Evolutionary conservation across 192 early-diverging fungal species (phyloP).

Genomic region (Coemansia sp.): DNA sequence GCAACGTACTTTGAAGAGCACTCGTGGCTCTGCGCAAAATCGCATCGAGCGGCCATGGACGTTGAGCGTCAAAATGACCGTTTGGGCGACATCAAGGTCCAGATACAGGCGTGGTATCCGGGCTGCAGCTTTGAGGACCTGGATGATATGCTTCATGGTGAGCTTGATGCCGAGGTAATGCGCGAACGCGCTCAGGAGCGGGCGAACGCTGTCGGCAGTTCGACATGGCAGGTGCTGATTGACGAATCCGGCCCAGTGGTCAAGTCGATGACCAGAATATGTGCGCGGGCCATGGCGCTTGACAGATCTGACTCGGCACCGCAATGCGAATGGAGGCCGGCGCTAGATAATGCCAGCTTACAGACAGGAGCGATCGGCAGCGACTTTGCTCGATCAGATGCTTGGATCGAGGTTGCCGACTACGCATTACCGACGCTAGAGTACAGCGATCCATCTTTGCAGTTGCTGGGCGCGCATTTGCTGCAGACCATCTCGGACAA

Average conservation of each 20-base stretch:
- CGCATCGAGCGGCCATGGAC: conserved; percentile 43
- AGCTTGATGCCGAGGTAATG: conserved; percentile 5
- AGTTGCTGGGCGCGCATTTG: conserved; percentile 5
- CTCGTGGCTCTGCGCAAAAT: conserved; percentile 43
- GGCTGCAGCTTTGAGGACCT: conserved; percentile 25
- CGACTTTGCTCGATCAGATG: conserved; percentile 32
- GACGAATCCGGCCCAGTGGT: conserved; percentile 5
- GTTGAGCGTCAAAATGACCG: conserved; percentile 42
- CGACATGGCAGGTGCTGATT: conserved; percentile 23
- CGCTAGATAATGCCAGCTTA: background rate
- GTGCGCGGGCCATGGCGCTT: conserved; percentile 16
- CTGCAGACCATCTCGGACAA: conserved; percentile 21
- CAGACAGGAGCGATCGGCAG: no score
- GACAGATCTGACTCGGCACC: conserved; percentile 19
- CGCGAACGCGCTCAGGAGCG: conserved; percentile 9
- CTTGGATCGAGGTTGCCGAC: conserved; percentile 16
- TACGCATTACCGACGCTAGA: conserved; percentile 8
- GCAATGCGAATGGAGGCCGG: conserved; percentile 11
- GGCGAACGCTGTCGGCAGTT: conserved; percentile 11
- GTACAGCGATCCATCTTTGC: conserved; percentile 11
- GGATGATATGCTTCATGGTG: conserved; percentile 24
- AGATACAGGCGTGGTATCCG: conserved; percentile 42
- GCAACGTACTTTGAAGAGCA: conserved; percentile 42
- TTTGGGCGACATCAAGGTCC: conserved; percentile 24
- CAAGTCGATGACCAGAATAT: conserved; percentile 16